Evolutionary conservation across 345 rosid species (phyloP).

Genomic region (Triadica sebifera): DNA sequence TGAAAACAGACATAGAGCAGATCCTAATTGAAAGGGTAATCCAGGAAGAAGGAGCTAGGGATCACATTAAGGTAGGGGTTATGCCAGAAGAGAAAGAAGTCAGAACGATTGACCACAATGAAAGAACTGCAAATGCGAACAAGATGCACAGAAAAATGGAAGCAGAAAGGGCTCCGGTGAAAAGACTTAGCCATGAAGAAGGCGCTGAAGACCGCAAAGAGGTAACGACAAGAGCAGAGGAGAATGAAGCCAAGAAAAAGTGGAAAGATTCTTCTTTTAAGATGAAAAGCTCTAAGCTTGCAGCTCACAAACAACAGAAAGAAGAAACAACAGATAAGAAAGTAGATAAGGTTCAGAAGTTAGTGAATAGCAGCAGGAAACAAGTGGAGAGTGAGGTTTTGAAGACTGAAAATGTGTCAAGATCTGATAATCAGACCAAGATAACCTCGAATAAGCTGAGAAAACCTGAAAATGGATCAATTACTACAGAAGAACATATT

Average conservation of each 20-base stretch:
- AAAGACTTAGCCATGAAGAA: conserved; percentile 37
- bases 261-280: conserved; percentile 29
- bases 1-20: conserved; percentile 26
- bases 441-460: conserved; percentile 25
- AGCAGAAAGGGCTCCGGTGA: conserved; percentile 23
- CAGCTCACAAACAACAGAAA: conserved; percentile 26
- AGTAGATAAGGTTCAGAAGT: conserved; percentile 35
- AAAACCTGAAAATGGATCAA: conserved; percentile 37
- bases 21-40: conserved; percentile 26
- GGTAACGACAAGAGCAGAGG: conserved; percentile 28
- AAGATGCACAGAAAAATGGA: conserved; percentile 22
- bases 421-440: conserved; percentile 40
- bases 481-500: conserved; percentile 23
- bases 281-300: conserved; percentile 25
- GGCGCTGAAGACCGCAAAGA: conserved; percentile 27
- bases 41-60: conserved; percentile 38
- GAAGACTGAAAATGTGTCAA: conserved; percentile 40
- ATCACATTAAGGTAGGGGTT: conserved; percentile 20
- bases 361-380: conserved; percentile 25
- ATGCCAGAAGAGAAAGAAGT: conserved; percentile 41
- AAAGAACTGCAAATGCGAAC: conserved; percentile 17
- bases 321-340: conserved; percentile 33
- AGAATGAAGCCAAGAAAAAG: conserved; percentile 36
- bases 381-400: conserved; percentile 29
- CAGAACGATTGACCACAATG: conserved; percentile 31